Evolutionary conservation across 257 asterid genomes (phyloP), one percentile per base, ranked within the genome.

Genomic region (Striga asiatica): DNA sequence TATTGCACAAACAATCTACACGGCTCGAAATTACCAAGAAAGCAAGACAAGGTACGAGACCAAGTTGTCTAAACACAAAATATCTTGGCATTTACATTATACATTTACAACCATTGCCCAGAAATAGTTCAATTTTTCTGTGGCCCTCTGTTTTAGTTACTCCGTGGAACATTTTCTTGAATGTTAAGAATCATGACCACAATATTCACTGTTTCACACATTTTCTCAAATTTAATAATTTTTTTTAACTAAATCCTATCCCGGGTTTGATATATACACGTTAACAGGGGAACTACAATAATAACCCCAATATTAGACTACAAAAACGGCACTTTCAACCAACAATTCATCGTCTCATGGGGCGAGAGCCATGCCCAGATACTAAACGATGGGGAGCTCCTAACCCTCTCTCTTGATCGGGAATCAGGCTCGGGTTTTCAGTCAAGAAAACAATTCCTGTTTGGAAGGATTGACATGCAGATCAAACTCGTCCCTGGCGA

Each of bases 401-500:
- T 88, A 8, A 78, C 79, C 4, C 70, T 88, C 27, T 76, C 89
- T 11, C 81, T 88, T 5, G 88, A 84, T 66, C 76, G 45, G 25
- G 21, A 18, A 1, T 76, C 94, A 0, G 94, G 96, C 8, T 75
- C 94, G 0, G 94, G 96, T 6, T 88, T 88, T 54, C 88, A 84
- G 35, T 88, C 96, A 0, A 76, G 77, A 63, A 84, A 78, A 65
- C 86, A 83, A 37, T 69, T 77, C 28, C 58, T 83, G 8, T 87
- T 79, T 6, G 93, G 74, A 13, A 78, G 73, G 66, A 74, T 88
- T 6, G 88, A 88, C 8, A 84, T 88, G 85, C 82, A 78, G 39
- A 80, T 88, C 57, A 88, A 88, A 71, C 96, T 84, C 18, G 72
- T 88, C 38, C 81, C 87, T 0, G 96, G 94, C 3, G 65, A 87